Evolutionary conservation across 352 stramenopile genomes (phyloP).

Genomic region (Globisporangium apiculatum): DNA sequence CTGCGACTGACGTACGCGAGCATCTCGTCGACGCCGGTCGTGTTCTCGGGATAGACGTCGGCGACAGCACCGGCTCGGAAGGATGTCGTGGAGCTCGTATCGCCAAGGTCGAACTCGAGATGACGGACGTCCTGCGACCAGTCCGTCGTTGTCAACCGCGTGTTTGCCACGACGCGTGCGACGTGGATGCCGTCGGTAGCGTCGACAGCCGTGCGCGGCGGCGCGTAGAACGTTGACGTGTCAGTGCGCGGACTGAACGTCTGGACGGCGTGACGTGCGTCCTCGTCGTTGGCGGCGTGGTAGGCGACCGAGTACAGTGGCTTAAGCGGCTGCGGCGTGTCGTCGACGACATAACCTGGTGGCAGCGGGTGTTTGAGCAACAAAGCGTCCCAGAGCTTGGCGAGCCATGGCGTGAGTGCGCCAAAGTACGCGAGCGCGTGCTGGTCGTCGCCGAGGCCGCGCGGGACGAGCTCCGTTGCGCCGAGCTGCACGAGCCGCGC

Average conservation of each 20-base stretch:
- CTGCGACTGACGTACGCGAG: slow-evolving; percentile 31
- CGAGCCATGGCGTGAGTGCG: slow-evolving; percentile 75
- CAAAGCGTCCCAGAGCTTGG: slow-evolving; percentile 59
- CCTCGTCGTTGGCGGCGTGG: slow-evolving; percentile 7
- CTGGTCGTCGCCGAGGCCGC: slow-evolving; percentile 86
- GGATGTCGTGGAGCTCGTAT: slow-evolving; percentile 1
- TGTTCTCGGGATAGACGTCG: slow-evolving; percentile 75
- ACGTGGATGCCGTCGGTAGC: slow-evolving; percentile 35
- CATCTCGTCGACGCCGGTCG: slow-evolving; percentile 56
- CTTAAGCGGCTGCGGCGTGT: slow-evolving; percentile 44
- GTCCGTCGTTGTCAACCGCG: slow-evolving; percentile 50
- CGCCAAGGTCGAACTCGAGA: slow-evolving; percentile 55
- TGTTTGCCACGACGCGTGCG: slow-evolving; percentile 55
- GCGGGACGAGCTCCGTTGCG: slow-evolving; percentile 58
- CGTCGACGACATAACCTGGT: slow-evolving; percentile 51
- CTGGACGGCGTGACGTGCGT: slow-evolving; percentile 6
- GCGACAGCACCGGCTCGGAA: slow-evolving; percentile 71
- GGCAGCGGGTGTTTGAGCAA: slow-evolving; percentile 43
- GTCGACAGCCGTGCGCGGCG: slow-evolving; percentile 35
- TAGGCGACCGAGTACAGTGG: slow-evolving; percentile 38
- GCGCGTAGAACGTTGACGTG: slow-evolving; percentile 51
- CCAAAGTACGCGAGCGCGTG: slow-evolving; percentile 83
- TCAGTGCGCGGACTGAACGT: slow-evolving; percentile 20
- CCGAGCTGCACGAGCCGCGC: slow-evolving; percentile 83
- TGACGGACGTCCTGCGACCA: slow-evolving; percentile 83